A percentile compares a stretch with the other conserved stretches of the same genome.
These are phyloP conservation scores for Podospora comata DNA, from an alignment of 495 filamentous ascomycete species.

Conservation along the genomic window DNA sequence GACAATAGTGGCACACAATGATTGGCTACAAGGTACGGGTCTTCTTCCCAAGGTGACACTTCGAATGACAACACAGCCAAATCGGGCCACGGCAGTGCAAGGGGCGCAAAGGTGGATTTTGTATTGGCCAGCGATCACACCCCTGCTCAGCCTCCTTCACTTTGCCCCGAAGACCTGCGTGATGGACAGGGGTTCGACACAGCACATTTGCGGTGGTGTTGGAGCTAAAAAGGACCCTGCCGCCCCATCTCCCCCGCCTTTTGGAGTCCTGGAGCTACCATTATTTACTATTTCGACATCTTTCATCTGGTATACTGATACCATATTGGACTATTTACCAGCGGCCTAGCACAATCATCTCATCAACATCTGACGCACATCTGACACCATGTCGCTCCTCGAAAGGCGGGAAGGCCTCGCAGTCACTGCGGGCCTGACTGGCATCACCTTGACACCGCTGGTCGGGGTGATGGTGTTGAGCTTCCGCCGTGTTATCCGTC, in stretches of 20 bases:
- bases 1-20: background rate
- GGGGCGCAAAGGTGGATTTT: background rate
- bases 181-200: background rate
- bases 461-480: background rate
- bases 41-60: background rate
- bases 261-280: background rate
- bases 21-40: background rate
- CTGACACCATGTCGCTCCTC: background rate
- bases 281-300: background rate
- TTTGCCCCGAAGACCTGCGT: background rate
- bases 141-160: background rate
- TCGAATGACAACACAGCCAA: background rate
- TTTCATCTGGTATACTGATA: background rate
- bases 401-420: background rate
- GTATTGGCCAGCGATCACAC: background rate
- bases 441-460: slow-evolving; percentile 2
- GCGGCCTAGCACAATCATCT: too few species aligned
- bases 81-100: background rate
- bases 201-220: background rate
- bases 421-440: slow-evolving; percentile 1
- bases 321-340: too few species aligned
- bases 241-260: background rate
- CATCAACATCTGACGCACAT: background rate
- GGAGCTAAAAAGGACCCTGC: background rate
- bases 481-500: background rate